Conservation (phyloP, 495 filamentous ascomycete genomes). For the Daldinia decipiens region DNA sequence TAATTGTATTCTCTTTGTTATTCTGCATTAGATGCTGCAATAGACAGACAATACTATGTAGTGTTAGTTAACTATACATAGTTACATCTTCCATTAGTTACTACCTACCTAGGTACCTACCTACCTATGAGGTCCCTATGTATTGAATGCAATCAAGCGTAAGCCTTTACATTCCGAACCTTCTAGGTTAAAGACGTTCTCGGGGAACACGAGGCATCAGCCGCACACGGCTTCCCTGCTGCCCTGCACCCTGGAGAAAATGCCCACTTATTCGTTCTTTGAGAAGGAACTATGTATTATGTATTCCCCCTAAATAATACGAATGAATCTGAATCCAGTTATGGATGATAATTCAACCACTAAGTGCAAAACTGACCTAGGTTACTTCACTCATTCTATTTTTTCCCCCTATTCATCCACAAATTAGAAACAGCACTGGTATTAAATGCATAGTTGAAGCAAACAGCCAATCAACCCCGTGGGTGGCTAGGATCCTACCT, state of each 20-base stretch:
- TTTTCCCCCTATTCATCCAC: not conserved
- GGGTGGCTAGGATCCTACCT: not conserved
- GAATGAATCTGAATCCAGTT: slow-evolving; percentile 1
- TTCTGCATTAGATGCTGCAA: too few relatives aligned
- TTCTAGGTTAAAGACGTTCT: slow-evolving; percentile 11
- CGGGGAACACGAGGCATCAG: slow-evolving; percentile 21
- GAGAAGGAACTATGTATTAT: too few relatives aligned
- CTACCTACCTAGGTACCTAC: too few relatives aligned
- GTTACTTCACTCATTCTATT: not conserved
- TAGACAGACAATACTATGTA: too few relatives aligned
- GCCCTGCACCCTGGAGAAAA: not conserved
- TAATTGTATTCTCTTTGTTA: not conserved
- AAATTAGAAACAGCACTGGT: not conserved
- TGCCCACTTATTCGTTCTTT: slow-evolving; percentile 9
- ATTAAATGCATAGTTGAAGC: slow-evolving; percentile 7
- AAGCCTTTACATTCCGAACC: slow-evolving; percentile 34
- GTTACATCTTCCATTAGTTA: too few relatives aligned
- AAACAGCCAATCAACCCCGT: slow-evolving; percentile 8
- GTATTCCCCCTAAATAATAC: not conserved
- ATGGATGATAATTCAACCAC: not conserved
- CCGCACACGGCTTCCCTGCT: slow-evolving; percentile 18
- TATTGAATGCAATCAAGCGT: not conserved
- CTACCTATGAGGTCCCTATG: too few relatives aligned
- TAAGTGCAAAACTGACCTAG: not conserved
- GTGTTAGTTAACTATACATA: too few relatives aligned